phyloP scores from a whole-genome alignment of 106 monocot genomes.

The Allium cepa region DNA sequence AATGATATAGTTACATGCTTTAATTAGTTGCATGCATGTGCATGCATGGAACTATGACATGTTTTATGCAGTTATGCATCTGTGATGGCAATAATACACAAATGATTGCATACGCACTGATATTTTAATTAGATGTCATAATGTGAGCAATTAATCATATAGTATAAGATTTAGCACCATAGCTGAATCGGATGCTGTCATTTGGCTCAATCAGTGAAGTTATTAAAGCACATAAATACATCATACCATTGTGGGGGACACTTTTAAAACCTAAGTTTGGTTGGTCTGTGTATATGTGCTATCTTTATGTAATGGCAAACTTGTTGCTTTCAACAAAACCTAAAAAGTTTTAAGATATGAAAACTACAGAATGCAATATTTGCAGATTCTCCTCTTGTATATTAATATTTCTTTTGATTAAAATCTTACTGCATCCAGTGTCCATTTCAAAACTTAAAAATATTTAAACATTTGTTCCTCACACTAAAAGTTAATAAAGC shows the following conservation, averaged over 20 bases:
- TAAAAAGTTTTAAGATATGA: slow-evolving; percentile 9
- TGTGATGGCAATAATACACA: neutral
- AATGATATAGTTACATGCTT: neutral
- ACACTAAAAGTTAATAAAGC: no score
- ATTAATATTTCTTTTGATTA: slow-evolving; percentile 1
- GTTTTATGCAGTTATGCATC: no score
- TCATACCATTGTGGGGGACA: no score
- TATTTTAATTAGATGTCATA: neutral
- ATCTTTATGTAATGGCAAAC: slow-evolving; percentile 6
- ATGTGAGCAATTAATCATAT: neutral
- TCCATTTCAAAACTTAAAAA: no score
- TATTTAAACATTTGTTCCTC: no score
- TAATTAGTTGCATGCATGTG: neutral
- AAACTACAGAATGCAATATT: slow-evolving; percentile 13
- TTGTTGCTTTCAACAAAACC: slow-evolving; percentile 26
- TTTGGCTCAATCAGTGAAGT: neutral
- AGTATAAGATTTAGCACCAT: neutral
- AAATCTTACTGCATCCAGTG: neutral
- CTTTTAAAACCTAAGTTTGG: slow-evolving; percentile 9
- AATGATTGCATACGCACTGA: neutral
- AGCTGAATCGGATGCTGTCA: neutral
- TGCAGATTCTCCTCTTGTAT: slow-evolving; percentile 2
- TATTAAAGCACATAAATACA: no score
- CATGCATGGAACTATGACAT: neutral
- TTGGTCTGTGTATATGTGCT: neutral